phyloP scores from a whole-genome alignment of 2,329 filamentous ascomycete species.

The Xylaria sp. region DNA sequence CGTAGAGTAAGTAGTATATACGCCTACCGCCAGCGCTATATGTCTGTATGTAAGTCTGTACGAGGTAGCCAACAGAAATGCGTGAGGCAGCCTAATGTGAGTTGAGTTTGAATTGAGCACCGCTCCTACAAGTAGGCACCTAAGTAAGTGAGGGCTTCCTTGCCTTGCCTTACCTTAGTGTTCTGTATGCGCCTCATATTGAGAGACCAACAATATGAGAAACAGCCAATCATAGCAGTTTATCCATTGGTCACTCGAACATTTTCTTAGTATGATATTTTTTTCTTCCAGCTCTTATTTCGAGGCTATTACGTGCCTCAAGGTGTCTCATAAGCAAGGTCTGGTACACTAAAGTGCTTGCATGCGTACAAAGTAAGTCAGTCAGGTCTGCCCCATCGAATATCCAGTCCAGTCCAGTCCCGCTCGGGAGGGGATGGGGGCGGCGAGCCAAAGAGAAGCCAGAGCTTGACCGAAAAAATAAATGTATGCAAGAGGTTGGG shows the following conservation, averaged over 20 bases:
- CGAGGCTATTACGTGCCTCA: slow-evolving; percentile 20
- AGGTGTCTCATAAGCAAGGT: slow-evolving; percentile 31
- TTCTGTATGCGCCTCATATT: slow-evolving; percentile 20
- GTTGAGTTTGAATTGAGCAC: background rate
- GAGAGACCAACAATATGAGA: slow-evolving; percentile 10
- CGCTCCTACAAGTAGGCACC: background rate
- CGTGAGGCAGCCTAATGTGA: slow-evolving; percentile 15
- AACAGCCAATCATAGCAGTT: slow-evolving; percentile 19
- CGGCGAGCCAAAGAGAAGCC: slow-evolving; percentile 29
- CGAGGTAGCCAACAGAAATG: background rate
- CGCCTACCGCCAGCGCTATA: background rate
- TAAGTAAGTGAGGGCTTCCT: slow-evolving; percentile 2
- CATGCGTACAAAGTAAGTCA: slow-evolving; percentile 1
- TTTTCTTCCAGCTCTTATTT: background rate
- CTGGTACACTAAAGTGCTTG: slow-evolving; percentile 4
- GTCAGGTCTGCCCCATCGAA: slow-evolving; percentile 16
- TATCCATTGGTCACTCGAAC: slow-evolving; percentile 4
- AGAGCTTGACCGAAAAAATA: slow-evolving; percentile 35
- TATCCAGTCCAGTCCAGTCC: background rate
- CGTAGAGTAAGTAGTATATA: background rate
- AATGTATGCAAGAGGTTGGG: slow-evolving; percentile 5
- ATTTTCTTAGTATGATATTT: background rate
- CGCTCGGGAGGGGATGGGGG: background rate
- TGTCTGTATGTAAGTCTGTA: background rate
- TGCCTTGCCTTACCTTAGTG: slow-evolving; percentile 3